Conservation (phyloP, 352 stramenopile species). For the Globisporangium nodosum region DNA sequence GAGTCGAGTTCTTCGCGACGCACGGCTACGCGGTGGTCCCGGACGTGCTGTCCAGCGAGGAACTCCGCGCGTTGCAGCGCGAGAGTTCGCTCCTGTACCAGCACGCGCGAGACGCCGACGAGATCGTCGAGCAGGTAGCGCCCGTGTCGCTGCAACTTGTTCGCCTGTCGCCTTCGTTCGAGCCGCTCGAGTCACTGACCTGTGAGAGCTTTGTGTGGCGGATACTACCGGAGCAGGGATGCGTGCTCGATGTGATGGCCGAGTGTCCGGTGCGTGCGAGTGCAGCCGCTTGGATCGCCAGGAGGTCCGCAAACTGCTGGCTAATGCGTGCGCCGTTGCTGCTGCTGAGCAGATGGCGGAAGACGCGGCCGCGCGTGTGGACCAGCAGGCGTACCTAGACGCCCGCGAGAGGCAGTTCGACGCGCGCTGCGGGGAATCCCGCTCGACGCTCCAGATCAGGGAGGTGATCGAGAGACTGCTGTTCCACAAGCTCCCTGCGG, state of each 20-base stretch:
- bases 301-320: not conserved
- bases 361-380: conserved; percentile 19
- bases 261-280: conserved; percentile 30
- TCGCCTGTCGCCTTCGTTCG: too few relatives aligned
- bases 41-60: conserved; percentile 27
- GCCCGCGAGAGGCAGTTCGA: conserved; percentile 21
- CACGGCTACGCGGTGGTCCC: conserved; percentile 24
- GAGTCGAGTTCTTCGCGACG: conserved; percentile 4
- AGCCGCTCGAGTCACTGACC: too few relatives aligned
- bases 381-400: conserved; percentile 21
- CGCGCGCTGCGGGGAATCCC: not conserved
- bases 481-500: conserved; percentile 33
- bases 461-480: conserved; percentile 24
- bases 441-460: not conserved
- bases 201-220: too few relatives aligned
- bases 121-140: conserved; percentile 21
- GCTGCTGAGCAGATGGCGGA: conserved; percentile 31
- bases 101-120: conserved; percentile 7
- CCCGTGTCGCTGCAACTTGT: too few relatives aligned
- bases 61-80: conserved; percentile 29
- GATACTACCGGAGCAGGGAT: conserved; percentile 20
- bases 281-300: not conserved
- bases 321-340: not conserved
- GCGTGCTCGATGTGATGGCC: conserved; percentile 57
- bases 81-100: conserved; percentile 31